Evolutionary conservation across 371 early-diverging fungal genomes (phyloP), one percentile per base, ranked within the genome.

Genomic region (Mycotypha africana): DNA sequence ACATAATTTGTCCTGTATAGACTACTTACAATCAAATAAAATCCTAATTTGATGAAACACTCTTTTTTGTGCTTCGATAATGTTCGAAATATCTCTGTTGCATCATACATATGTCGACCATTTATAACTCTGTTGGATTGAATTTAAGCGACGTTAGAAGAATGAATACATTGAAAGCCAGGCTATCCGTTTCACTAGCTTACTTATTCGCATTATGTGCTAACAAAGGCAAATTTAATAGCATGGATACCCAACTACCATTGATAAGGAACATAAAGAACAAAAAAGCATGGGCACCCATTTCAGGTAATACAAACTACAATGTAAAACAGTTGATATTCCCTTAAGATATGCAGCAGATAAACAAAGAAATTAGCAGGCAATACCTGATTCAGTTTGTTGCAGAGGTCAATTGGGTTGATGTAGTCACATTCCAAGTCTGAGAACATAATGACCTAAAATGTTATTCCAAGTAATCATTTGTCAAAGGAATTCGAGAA

Each of bases 351-450:
- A n/a, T n/a, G n/a, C n/a, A n/a, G n/a, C n/a, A n/a, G n/a, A n/a
- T n/a, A n/a, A n/a, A n/a, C n/a, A n/a, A n/a, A n/a, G n/a, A n/a
- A n/a, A n/a, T n/a, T n/a, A n/a, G n/a, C n/a, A n/a, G n/a, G n/a
- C 19, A 14, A 46, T 76, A 91, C 94, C 81, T 87, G 91, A 67
- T 97, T 97, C 50, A 97, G 76, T 60, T 86, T 91, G 71, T 88
- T 89, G 76, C 94, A 94, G 40, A 95, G 82, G 67, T 97, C 97
- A 61, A 97, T 97, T 7, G 97, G 97, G 67, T 97, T 97, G 70
- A 97, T 92, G 72, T 95, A 97, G 58, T 97, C 97, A 75, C 91
- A 90, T 78, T 94, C 93, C 53, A 92, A 78, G 69, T 91, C 92
- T 21, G 92, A 91, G 59, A 92, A 90, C 88, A 88, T 86, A 56